These are phyloP conservation scores for Basipetospora chlamydospora DNA, from an alignment of 2,329 filamentous ascomycete species.

Conservation along the genomic window DNA sequence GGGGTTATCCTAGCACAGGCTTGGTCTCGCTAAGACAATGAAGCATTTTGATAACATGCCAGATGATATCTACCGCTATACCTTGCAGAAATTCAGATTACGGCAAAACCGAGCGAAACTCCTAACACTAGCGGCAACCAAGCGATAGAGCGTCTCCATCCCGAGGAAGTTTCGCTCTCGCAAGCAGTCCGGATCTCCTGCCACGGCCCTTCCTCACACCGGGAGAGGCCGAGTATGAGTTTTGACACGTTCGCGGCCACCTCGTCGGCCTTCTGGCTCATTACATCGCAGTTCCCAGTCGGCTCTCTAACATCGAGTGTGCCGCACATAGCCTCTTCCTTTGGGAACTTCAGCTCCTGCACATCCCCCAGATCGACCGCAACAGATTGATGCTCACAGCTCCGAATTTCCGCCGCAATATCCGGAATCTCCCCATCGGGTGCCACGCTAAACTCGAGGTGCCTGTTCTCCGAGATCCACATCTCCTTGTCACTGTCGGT, in stretches of 20 bases:
- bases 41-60: too few relatives aligned
- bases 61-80: too few relatives aligned
- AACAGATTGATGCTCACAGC: neutral
- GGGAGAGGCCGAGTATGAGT: neutral
- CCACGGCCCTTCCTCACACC: neutral
- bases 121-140: too few relatives aligned
- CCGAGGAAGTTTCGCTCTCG: too few relatives aligned
- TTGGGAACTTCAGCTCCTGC: neutral
- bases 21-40: too few relatives aligned
- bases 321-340: neutral
- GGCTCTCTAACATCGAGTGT: neutral
- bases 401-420: neutral
- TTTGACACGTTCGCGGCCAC: neutral
- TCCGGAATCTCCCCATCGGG: neutral
- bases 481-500: neutral
- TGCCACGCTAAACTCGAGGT: conserved; percentile 1
- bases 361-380: neutral
- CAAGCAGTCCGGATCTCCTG: too few relatives aligned
- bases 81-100: too few relatives aligned
- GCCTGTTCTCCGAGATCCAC: neutral
- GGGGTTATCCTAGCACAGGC: too few relatives aligned
- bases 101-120: too few relatives aligned
- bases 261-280: neutral
- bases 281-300: neutral
- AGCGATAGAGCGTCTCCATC: too few relatives aligned